Percentiles rank a stretch among this genome's conserved stretches.
Conservation (phyloP, 441 rosid species). For the Hypseocharis bilobata region DNA sequence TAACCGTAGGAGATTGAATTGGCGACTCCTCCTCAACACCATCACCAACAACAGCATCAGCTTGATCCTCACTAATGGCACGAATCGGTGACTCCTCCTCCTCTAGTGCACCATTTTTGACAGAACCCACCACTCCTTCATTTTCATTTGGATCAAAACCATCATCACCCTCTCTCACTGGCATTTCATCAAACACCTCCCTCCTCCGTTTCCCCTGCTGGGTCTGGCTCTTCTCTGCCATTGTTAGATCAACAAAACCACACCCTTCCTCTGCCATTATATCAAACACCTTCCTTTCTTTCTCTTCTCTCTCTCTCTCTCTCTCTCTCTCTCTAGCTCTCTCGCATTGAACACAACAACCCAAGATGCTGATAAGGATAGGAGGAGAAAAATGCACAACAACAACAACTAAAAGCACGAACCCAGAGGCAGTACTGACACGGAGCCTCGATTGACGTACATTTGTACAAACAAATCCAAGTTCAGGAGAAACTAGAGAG, state of each 20-base stretch:
- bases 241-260: not conserved
- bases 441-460: too few relatives aligned
- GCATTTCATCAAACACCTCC: too few relatives aligned
- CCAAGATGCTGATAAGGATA: too few relatives aligned
- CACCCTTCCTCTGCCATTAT: not conserved
- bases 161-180: not conserved
- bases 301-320: too few relatives aligned
- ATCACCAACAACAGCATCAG: not conserved
- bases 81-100: constrained; percentile 8
- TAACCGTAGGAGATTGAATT: too few relatives aligned
- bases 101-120: constrained; percentile 1
- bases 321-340: too few relatives aligned
- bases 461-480: too few relatives aligned
- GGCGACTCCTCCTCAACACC: not conserved
- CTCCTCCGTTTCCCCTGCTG: not conserved
- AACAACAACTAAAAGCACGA: too few relatives aligned
- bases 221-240: not conserved
- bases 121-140: not conserved
- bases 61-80: not conserved
- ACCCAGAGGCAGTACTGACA: too few relatives aligned
- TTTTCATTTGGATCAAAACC: not conserved
- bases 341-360: too few relatives aligned
- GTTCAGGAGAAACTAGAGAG: too few relatives aligned
- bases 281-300: constrained; percentile 4
- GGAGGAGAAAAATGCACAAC: too few relatives aligned